A percentile compares a stretch with the other conserved stretches of the same genome.
phyloP scores from a whole-genome alignment of 129 eudicot species.

The Centella asiatica region DNA sequence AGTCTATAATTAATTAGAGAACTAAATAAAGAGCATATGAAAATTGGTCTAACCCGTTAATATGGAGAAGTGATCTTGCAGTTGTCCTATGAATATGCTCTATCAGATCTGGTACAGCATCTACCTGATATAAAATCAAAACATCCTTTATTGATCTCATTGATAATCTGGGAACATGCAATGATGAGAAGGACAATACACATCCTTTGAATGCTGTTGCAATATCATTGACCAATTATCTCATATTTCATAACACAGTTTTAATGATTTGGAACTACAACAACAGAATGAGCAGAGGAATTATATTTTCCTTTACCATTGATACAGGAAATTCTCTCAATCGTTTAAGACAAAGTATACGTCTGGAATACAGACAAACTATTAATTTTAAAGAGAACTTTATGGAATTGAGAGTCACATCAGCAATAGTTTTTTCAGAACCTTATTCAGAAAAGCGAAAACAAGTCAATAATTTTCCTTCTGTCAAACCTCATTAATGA shows the following conservation, averaged over 20 bases:
- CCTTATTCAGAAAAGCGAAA: too few species aligned
- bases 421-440: too few species aligned
- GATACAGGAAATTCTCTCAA: too few species aligned
- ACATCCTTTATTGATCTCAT: conserved; percentile 8
- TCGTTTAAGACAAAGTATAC: too few species aligned
- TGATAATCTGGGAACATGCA: not conserved
- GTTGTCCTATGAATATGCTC: conserved; percentile 87
- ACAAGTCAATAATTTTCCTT: too few species aligned
- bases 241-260: not conserved
- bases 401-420: too few species aligned
- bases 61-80: conserved; percentile 81
- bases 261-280: not conserved
- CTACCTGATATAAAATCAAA: conserved; percentile 50
- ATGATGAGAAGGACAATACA: not conserved
- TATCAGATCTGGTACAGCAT: conserved; percentile 76
- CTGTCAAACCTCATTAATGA: too few species aligned
- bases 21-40: not conserved
- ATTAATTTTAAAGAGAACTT: too few species aligned
- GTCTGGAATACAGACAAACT: too few species aligned
- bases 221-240: conserved; percentile 5
- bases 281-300: not conserved
- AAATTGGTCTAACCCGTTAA: conserved; percentile 54
- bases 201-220: conserved; percentile 14
- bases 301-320: too few species aligned
- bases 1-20: not conserved